Evolutionary conservation across 495 filamentous ascomycete genomes (phyloP).

Genomic region (Trichoderma reesei): DNA sequence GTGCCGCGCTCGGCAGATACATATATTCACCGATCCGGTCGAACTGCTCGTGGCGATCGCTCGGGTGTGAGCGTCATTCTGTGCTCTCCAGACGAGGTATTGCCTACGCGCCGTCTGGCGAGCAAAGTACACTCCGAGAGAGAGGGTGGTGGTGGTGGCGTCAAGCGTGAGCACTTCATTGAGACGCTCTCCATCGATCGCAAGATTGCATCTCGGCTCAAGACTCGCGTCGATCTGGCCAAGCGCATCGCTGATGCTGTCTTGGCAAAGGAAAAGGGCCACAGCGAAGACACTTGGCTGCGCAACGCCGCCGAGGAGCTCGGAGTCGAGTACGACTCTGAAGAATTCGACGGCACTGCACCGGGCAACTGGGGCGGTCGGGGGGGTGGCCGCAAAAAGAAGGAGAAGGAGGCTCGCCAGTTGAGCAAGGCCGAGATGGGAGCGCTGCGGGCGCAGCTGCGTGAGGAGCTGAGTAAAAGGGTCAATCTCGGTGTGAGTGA

Average conservation of each 20-base stretch:
- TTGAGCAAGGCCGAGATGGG: slow-evolving; percentile 63
- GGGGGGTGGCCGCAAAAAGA: slow-evolving; percentile 58
- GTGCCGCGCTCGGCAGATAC: slow-evolving; percentile 83
- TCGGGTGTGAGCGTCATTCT: slow-evolving; percentile 75
- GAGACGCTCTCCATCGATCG: slow-evolving; percentile 76
- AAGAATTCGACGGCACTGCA: slow-evolving; percentile 45
- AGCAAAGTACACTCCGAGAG: slow-evolving; percentile 67
- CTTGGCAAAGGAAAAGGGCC: slow-evolving; percentile 78
- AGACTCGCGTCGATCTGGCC: slow-evolving; percentile 61
- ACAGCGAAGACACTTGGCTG: slow-evolving; percentile 76
- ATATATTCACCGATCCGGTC: slow-evolving; percentile 92
- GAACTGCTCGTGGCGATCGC: slow-evolving; percentile 76
- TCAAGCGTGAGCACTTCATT: slow-evolving; percentile 51
- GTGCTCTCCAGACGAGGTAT: slow-evolving; percentile 84
- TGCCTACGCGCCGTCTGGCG: slow-evolving; percentile 70
- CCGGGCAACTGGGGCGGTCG: slow-evolving; percentile 47
- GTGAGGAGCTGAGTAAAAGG: slow-evolving; percentile 55
- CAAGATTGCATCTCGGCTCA: slow-evolving; percentile 62
- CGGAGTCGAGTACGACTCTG: slow-evolving; percentile 86
- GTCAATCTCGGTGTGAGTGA: slow-evolving; percentile 90
- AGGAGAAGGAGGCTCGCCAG: slow-evolving; percentile 58
- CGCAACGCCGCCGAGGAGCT: slow-evolving; percentile 80
- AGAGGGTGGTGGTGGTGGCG: slow-evolving; percentile 29
- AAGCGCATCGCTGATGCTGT: slow-evolving; percentile 75
- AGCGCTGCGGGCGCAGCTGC: slow-evolving; percentile 51